These are phyloP conservation scores for Nematocida ironsii DNA, from an alignment of 371 early-diverging fungal genomes.

Conservation along the genomic window DNA sequence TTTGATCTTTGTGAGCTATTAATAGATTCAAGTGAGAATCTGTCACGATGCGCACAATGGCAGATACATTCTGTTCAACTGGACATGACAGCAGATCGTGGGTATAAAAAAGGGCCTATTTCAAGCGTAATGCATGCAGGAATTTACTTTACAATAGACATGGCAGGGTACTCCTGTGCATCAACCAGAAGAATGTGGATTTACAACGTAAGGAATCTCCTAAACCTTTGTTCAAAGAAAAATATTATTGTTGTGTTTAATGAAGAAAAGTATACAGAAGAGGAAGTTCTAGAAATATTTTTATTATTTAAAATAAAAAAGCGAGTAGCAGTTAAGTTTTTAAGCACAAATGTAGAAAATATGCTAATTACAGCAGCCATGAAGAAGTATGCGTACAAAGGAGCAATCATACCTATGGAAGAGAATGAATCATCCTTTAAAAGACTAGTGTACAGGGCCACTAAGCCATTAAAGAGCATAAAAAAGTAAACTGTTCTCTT, in stretches of 20 bases:
- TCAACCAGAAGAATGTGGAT: slow-evolving; percentile 22
- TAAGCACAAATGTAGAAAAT: slow-evolving; percentile 19
- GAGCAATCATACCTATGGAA: slow-evolving; percentile 9
- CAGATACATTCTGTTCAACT: slow-evolving; percentile 21
- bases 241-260: slow-evolving; percentile 8
- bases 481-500: neutral
- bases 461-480: neutral
- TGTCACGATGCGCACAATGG: slow-evolving; percentile 19
- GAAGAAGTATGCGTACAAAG: slow-evolving; percentile 47
- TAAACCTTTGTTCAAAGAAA: slow-evolving; percentile 29
- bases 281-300: slow-evolving; percentile 29
- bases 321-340: slow-evolving; percentile 9
- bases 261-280: neutral
- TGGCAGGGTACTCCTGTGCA: slow-evolving; percentile 10
- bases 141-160: slow-evolving; percentile 38
- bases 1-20: slow-evolving; percentile 40
- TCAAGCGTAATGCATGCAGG: neutral
- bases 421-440: slow-evolving; percentile 35
- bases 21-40: neutral
- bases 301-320: slow-evolving; percentile 32
- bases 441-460: slow-evolving; percentile 36
- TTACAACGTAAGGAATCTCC: slow-evolving; percentile 40
- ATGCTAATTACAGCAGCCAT: slow-evolving; percentile 48
- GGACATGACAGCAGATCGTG: neutral
- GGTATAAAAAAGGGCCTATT: slow-evolving; percentile 22